A percentile compares a stretch with the other conserved stretches of the same genome.
phyloP scores from a whole-genome alignment of 1,284 basidiomycete genomes.

The Sparassis latifolia region DNA sequence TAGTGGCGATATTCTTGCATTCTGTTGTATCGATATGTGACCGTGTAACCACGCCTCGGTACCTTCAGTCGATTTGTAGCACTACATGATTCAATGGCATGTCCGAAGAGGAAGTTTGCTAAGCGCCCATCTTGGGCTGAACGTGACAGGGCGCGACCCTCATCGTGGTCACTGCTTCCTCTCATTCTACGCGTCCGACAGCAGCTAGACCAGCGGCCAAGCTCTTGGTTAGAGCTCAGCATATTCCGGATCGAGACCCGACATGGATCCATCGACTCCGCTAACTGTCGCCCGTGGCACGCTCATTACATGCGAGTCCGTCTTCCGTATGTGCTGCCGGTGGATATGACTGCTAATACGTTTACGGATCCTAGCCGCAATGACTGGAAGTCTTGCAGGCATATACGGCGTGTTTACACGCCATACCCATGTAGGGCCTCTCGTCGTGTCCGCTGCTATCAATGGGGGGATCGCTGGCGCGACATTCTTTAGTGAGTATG shows the following conservation, averaged over 20 bases:
- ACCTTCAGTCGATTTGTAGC: no score
- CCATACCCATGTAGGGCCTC: conserved; percentile 27
- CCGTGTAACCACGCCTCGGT: no score
- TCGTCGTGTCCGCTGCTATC: conserved; percentile 47
- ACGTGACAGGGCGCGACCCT: no score
- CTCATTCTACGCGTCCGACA: no score
- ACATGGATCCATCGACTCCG: conserved; percentile 35
- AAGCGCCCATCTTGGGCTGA: no score
- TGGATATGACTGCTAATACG: conserved; percentile 20
- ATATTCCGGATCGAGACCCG: neutral
- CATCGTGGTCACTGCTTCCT: no score
- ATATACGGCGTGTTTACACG: conserved; percentile 44
- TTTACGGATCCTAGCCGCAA: conserved; percentile 32
- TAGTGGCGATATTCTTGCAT: no score
- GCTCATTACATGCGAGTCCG: conserved; percentile 69
- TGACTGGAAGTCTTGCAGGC: conserved; percentile 47
- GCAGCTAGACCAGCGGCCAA: no score
- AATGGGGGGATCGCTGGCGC: conserved; percentile 63
- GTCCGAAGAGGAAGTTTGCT: no score
- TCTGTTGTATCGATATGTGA: no score
- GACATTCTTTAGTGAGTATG: conserved; percentile 62
- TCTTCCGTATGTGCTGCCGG: conserved; percentile 28
- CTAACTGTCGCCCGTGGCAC: conserved; percentile 49
- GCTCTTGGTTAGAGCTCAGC: no score
- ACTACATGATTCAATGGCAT: no score